Evolutionary conservation across 805 yeast species (phyloP).

Genomic region (Kuraishia piskuri): DNA sequence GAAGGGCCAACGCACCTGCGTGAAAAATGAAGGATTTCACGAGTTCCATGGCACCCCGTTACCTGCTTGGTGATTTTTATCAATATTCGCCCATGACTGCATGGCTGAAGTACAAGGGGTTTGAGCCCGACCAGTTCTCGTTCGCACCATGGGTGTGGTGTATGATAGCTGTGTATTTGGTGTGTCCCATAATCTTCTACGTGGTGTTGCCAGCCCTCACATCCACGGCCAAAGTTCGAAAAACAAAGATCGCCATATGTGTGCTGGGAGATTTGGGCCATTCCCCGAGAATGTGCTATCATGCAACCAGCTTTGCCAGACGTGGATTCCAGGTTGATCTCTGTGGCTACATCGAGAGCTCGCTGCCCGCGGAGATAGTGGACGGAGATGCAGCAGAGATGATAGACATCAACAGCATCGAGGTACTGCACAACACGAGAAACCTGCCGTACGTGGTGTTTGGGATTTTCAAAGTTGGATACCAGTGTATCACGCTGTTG

Average conservation of each 20-base stretch:
- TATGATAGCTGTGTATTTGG: slow-evolving; percentile 35
- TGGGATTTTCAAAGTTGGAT: slow-evolving; percentile 47
- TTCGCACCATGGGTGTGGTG: slow-evolving; percentile 33
- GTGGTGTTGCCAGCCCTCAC: slow-evolving; percentile 27
- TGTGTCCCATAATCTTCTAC: slow-evolving; percentile 36
- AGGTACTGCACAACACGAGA: slow-evolving; percentile 26
- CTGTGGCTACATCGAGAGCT: slow-evolving; percentile 71
- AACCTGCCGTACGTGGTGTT: slow-evolving; percentile 47
- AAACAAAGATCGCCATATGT: slow-evolving; percentile 59
- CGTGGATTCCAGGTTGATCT: slow-evolving; percentile 69
- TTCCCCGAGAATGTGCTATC: slow-evolving; percentile 92
- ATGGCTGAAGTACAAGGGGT: slow-evolving; percentile 9
- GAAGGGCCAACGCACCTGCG: too few species aligned
- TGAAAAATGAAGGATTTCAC: too few species aligned
- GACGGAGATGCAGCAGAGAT: slow-evolving; percentile 32
- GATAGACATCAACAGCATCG: slow-evolving; percentile 41
- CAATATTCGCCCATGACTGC: slow-evolving; percentile 1
- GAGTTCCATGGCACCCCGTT: too few species aligned
- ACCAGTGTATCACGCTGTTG: slow-evolving; percentile 43
- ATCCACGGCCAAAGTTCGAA: slow-evolving; percentile 11
- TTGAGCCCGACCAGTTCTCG: slow-evolving; percentile 10
- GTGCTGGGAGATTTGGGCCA: slow-evolving; percentile 93
- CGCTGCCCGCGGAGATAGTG: slow-evolving; percentile 39
- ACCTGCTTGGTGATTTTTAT: background rate
- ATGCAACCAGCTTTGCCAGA: slow-evolving; percentile 68